phyloP scores from a whole-genome alignment of 441 rosid genomes.

The Syzygium syzygioides region DNA sequence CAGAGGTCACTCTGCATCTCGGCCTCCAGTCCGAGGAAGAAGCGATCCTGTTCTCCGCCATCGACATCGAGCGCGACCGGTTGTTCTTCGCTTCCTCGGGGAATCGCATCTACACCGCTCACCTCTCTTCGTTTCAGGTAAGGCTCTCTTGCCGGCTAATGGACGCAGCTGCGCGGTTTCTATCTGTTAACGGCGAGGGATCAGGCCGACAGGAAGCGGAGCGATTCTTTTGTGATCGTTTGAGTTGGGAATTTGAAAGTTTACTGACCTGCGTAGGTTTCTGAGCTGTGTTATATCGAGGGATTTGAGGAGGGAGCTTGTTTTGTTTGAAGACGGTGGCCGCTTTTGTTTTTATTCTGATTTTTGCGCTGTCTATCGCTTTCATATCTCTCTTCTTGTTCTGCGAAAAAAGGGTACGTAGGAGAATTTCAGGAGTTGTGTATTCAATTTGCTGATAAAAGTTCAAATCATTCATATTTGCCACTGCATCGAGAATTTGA shows the following conservation, averaged over 20 bases:
- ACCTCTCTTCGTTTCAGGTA: conserved; percentile 64
- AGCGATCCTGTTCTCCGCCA: conserved; percentile 49
- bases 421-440: background rate
- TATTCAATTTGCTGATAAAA: background rate
- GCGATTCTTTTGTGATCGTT: background rate
- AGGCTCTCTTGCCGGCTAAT: background rate
- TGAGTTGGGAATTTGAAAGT: background rate
- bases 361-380: background rate
- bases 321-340: background rate
- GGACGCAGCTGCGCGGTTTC: background rate
- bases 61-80: conserved; percentile 78
- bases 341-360: background rate
- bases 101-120: conserved; percentile 51
- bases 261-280: background rate
- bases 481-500: background rate
- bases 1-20: conserved; percentile 50
- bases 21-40: conserved; percentile 50
- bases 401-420: background rate
- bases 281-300: background rate
- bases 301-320: background rate
- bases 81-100: conserved; percentile 72
- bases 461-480: background rate
- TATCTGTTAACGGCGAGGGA: background rate
- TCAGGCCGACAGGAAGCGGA: background rate
- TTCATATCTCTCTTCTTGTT: background rate